Evolutionary conservation across 768 basidiomycete species (phyloP), one percentile per base, ranked within the genome.

Genomic region (Lyophyllum decastes): DNA sequence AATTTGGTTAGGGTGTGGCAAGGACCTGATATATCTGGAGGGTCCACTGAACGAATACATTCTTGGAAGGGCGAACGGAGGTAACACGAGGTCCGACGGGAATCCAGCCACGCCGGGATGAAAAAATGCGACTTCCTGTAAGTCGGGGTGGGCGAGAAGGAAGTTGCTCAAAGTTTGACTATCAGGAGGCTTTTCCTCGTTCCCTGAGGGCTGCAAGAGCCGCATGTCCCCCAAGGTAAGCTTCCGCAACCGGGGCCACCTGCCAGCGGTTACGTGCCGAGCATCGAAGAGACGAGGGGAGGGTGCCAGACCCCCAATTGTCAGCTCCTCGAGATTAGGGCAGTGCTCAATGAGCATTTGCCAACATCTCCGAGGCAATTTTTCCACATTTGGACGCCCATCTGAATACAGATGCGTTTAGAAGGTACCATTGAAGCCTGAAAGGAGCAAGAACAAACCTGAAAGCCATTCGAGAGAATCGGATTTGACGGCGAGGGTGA

Each of bases 311-410:
- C 73, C 72, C 6, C 68, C 71, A 26, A 77, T 67, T 2, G 67
- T 65, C n/a, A 77, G 62, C 47, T 73, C 71, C 59, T 74, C 72
- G n/a, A 77, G 70, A 53, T 70, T 65, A 7, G 76, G 75, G 49
- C 69, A 72, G 41, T 71, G 67, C 52, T 77, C 75, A 24, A 77
- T 63, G 27, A 77, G 67, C 76, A 77, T 77, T 47, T 70, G 71
- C 76, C 76, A 77, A 40, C 72, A 68, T 50, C 70, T 62, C 43
- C 70, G 62, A 8, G 76, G 76, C 30, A 77, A 68, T 61, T 70
- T 76, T 64, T 76, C 74, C 25, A 65, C 60, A 41, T 61, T 68
- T 27, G 75, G 73, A 17, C 61, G 73, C 21, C 71, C 70, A 53
- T 71, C 74, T 76, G 40, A 4, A 25, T 21, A 22, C 10, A 12